These are phyloP conservation scores for Mentha longifolia DNA, from an alignment of 257 asterid species.

Conservation along the genomic window DNA sequence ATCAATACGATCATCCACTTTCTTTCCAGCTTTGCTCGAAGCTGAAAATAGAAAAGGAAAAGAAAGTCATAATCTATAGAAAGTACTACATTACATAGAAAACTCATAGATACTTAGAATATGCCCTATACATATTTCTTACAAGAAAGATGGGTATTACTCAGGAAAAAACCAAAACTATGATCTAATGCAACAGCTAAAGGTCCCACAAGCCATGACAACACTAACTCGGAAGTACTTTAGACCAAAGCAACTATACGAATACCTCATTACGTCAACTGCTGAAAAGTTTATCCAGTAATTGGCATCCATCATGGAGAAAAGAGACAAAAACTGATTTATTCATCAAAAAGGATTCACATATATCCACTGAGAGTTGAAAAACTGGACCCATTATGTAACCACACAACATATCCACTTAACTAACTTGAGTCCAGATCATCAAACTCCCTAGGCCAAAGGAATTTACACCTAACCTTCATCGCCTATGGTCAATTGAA, in stretches of 20 bases:
- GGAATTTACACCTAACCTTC: constrained; percentile 1
- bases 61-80: background rate
- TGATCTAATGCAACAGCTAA: constrained; percentile 7
- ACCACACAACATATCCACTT: constrained; percentile 7
- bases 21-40: constrained; percentile 69
- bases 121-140: background rate
- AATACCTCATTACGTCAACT: background rate
- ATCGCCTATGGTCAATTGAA: too few species aligned
- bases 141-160: background rate
- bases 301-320: constrained; percentile 18
- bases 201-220: background rate
- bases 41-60: constrained; percentile 44
- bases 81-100: background rate
- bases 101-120: background rate
- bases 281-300: constrained; percentile 18
- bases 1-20: constrained; percentile 68
- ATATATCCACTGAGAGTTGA: constrained; percentile 23
- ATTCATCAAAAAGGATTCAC: background rate
- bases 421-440: constrained; percentile 4
- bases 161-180: constrained; percentile 6
- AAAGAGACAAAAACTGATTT: constrained; percentile 19
- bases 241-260: constrained; percentile 12
- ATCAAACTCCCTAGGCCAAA: background rate
- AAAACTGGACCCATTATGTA: constrained; percentile 21
- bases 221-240: background rate